Base-by-base conservation (phyloP, 2,329 filamentous ascomycete genomes). In the Monilinia laxa region DNA sequence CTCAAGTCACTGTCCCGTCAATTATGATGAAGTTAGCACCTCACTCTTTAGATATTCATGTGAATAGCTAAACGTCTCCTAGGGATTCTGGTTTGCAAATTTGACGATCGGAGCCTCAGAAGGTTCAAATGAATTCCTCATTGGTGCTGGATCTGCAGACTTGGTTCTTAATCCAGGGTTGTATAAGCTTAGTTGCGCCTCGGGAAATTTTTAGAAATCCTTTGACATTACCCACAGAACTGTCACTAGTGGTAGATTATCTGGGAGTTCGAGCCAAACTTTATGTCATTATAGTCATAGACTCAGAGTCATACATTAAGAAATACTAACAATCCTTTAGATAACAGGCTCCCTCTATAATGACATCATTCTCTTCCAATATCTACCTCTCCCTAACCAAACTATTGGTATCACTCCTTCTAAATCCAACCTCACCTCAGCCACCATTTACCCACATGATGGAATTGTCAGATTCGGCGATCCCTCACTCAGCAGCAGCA, bases 71-170 rank as follows among this genome's bases (percentile, higher is more conserved):
- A 3, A 18, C 11, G 16, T 6, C 20, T 20, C 12, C 12, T 1
- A 66, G 40, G 63, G 60, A 16, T 71, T 70, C 60, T 71, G 65
- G 68, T 69, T 62, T 25, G 63, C 63, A 5, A 62, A 70, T 35
- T 64, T 70, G 11, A 58, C 38, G 5, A 23, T 70, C n/a, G 67
- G 70, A 18, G 59, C 20, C n/a, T 31, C 55, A 20, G 25, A 28
- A 12, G 18, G 57, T n/a, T 53, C 67, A 25, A 55, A 57, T 10
- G n/a, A 68, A 31, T 23, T 68, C 11, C 53, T 71, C 14, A 65
- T 71, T 16, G 68, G 67, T 45, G 68, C 68, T 20, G 67, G 65
- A 7, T 71, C 65, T 16, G 60, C 56, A 4, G 68, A 70, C 47
- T 53, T 70, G 14, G 56, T 68, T 54, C 38, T 70, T 1, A 71